These are phyloP conservation scores for Zychaea mexicana DNA, from an alignment of 371 early-diverging fungal genomes.

Conservation along the genomic window DNA sequence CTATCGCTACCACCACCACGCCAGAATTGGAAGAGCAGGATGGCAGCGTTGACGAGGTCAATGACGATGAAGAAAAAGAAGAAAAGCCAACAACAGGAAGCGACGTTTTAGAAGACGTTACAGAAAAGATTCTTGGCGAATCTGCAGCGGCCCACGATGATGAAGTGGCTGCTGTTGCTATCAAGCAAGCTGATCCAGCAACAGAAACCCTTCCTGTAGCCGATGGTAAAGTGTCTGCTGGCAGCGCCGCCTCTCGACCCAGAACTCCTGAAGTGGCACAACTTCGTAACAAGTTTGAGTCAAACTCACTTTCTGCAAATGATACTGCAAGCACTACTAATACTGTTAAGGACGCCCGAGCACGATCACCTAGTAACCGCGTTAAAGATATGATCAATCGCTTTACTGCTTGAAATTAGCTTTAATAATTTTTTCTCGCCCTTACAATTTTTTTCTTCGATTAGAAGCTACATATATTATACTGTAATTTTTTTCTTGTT, in stretches of 20 bases:
- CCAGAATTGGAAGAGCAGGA: constrained; percentile 1
- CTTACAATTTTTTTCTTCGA: no score
- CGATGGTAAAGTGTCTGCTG: constrained; percentile 4
- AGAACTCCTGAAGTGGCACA: constrained; percentile 34
- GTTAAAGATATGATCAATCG: constrained; percentile 46
- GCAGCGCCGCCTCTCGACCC: constrained; percentile 10
- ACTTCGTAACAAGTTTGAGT: constrained; percentile 34
- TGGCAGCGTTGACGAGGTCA: neutral
- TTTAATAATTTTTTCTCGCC: neutral
- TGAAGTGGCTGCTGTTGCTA: constrained; percentile 31
- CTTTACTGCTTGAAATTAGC: constrained; percentile 19
- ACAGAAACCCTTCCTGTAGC: neutral
- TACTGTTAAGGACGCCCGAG: constrained; percentile 26
- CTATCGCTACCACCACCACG: no score
- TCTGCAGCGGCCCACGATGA: constrained; percentile 17
- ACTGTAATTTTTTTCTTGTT: neutral
- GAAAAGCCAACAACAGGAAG: neutral
- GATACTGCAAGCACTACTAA: neutral
- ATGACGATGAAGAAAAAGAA: neutral
- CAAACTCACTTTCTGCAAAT: constrained; percentile 16
- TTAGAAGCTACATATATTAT: neutral
- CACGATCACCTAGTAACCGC: constrained; percentile 37
- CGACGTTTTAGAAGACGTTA: neutral
- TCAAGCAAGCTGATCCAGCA: constrained; percentile 1
- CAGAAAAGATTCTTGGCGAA: constrained; percentile 9